Evolutionary conservation across 192 early-diverging fungal genomes (phyloP), one percentile per base, ranked within the genome.

Genomic region (Lunasporangiospora selenospora): DNA sequence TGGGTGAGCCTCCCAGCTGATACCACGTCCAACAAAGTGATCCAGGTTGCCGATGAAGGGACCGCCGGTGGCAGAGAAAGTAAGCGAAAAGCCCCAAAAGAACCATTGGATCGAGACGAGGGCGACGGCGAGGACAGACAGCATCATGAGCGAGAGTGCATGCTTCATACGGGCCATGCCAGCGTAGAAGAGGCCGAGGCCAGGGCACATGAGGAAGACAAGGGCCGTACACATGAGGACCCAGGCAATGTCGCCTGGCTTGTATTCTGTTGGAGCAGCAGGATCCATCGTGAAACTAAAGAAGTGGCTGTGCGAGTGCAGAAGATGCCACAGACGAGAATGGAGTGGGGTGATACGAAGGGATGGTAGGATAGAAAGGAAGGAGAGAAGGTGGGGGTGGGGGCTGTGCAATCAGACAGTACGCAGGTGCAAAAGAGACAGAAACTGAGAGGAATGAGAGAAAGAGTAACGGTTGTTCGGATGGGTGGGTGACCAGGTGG

Each of bases 101-200:
- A 85, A 91, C 89, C 89, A 93, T 69, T 91, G 85, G 45, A 92
- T 57, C 34, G 86, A 85, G 18, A 91, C 87, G 13, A 92, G 75
- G 4, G 88, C 92, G 23, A 92, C 79, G 26, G 89, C 79, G 36
- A 94, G 60, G 65, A 90, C 80, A 38, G 84, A 84, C 24, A 91
- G 76, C 73, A 88, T 87, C 70, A 92, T 89, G 10, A 92, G 70
- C 12, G 89, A 92, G n/a, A 92, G 77, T 5, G 89, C 89, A 62
- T 92, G 89, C 65, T 92, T 92, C 73, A 80, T 83, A 50, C 88
- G 83, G 9, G 91, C 85, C 79, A 92, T 81, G 45, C 88, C 88
- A 56, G 88, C 81, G 71, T 92, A 92, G 56, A 92, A 92, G 78
- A 88, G 89, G 21, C 90, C 89, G 8, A 89, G 78, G 11, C 88